phyloP scores from a whole-genome alignment of 768 basidiomycete genomes.

The Tremella yokohamensis region DNA sequence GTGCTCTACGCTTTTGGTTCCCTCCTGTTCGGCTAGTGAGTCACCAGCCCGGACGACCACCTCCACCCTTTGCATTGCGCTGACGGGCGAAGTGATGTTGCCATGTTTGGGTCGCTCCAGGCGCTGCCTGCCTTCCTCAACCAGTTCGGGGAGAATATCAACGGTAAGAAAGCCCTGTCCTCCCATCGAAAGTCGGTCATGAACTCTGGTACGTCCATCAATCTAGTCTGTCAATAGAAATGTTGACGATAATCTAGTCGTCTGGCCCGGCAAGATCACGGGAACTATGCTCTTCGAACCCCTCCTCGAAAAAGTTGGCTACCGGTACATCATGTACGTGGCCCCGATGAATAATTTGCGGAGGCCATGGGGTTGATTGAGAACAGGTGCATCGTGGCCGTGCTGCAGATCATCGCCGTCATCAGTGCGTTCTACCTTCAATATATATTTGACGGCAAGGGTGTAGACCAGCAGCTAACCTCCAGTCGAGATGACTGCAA shows the following conservation, averaged over 20 bases:
- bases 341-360: too few species aligned
- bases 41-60: neutral
- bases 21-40: neutral
- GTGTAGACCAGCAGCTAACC: neutral
- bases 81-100: conserved; percentile 16
- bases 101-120: conserved; percentile 22
- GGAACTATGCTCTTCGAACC: conserved; percentile 20
- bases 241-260: conserved; percentile 8
- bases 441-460: too few species aligned
- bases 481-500: conserved; percentile 16
- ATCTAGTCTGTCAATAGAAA: too few species aligned
- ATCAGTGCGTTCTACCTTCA: conserved; percentile 10
- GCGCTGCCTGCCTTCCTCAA: conserved; percentile 24
- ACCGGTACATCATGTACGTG: conserved; percentile 9
- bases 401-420: conserved; percentile 23
- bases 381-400: neutral
- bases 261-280: conserved; percentile 15
- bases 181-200: conserved; percentile 19
- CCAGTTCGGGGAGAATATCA: conserved; percentile 12
- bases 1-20: neutral
- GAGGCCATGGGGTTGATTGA: too few species aligned
- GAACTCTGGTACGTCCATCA: conserved; percentile 23
- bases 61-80: neutral
- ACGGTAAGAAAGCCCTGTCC: conserved; percentile 2
- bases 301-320: conserved; percentile 19